Base-by-base conservation (phyloP, 495 filamentous ascomycete species). In the Amphirosellinia nigrospora region DNA sequence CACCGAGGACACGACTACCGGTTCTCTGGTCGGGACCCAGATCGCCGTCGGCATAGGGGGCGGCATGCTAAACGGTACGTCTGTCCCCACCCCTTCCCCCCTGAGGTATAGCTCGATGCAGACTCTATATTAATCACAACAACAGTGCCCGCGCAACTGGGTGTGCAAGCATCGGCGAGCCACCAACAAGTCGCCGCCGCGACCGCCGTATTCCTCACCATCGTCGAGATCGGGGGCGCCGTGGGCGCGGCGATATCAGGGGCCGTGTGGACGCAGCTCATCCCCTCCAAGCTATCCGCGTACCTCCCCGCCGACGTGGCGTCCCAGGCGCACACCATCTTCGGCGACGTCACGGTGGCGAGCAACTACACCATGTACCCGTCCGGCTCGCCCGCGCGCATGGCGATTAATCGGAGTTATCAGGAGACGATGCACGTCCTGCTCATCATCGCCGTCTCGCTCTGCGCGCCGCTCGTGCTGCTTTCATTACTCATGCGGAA, bases 11-110 rank as follows among this genome's bases (percentile, higher is more conserved):
- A 75, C 79, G 4, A 78, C 79, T 19, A 81, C 91, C 55, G 85
- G 83, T 28, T 87, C 87, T 61, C 74, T 93, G 10, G 82, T 92
- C 76, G 89, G 89, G 80, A 88, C 86, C 56, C 90, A 93, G 78
- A 89, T 91, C 65, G 86, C 87, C 79, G 89, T 93, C 61, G 89
- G 91, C 23, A 88, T 92, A 68, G 85, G 85, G 19, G 90, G 89
- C 0, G 83, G 84, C 0, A 74, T 82, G 28, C 73, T 85, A 58
- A 85, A 91, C 60, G 85, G 58, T 61, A 61, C 36, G 58, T 39
- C n/a, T n/a, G n/a, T n/a, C n/a, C n/a, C n/a, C n/a, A n/a, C n/a
- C n/a, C n/a, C n/a, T n/a, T n/a, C n/a, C n/a, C n/a, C n/a, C n/a
- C n/a, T n/a, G n/a, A n/a, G 23, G 11, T 15, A 26, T 10, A 16